phyloP scores from a whole-genome alignment of 2,329 filamentous ascomycete species.

The Geoglossum cookeanum region DNA sequence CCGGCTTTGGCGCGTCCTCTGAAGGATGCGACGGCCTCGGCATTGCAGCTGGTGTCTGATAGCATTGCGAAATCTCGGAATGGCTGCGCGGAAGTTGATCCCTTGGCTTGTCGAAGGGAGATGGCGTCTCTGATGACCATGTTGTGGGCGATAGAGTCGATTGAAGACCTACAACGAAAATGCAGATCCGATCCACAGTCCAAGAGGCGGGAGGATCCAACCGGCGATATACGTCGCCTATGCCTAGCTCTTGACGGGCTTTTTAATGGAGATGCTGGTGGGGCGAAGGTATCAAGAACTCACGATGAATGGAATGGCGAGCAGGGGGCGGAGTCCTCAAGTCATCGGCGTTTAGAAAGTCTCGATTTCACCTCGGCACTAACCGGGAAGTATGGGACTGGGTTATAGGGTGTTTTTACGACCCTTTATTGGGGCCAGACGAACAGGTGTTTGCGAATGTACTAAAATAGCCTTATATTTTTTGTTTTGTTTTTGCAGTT shows the following conservation, averaged over 20 bases:
- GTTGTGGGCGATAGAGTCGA: conserved; percentile 1
- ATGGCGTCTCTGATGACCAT: background rate
- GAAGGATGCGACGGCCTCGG: conserved; percentile 53
- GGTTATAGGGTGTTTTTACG: background rate
- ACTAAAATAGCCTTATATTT: background rate
- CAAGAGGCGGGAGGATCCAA: background rate
- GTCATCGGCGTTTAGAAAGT: background rate
- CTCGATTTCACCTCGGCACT: background rate
- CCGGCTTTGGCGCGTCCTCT: conserved; percentile 55
- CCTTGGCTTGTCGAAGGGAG: background rate
- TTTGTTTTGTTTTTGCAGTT: background rate
- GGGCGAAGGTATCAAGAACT: background rate
- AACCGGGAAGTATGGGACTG: background rate
- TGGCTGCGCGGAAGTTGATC: background rate
- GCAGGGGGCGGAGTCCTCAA: background rate
- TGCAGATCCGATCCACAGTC: background rate
- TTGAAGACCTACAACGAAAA: background rate
- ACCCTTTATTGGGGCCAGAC: background rate
- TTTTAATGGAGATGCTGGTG: background rate
- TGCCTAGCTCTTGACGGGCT: background rate
- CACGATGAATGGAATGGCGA: background rate
- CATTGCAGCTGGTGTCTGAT: conserved; percentile 48
- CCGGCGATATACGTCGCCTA: background rate
- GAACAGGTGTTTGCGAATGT: background rate
- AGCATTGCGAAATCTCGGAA: background rate